These are phyloP conservation scores for Hymenoscyphus repandus DNA, from an alignment of 2,329 filamentous ascomycete genomes.

Conservation along the genomic window DNA sequence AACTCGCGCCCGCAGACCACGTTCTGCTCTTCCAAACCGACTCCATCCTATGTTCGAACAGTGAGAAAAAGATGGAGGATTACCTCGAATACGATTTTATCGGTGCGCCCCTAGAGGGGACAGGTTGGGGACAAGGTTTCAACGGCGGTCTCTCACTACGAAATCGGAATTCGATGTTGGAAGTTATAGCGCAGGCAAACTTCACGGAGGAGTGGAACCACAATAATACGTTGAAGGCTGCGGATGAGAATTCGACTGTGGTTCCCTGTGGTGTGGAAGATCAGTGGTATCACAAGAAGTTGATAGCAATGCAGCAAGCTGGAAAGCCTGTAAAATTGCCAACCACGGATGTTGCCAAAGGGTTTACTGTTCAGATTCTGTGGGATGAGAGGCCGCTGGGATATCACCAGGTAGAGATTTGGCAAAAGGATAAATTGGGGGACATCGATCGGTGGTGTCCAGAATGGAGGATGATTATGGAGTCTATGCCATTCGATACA, in stretches of 20 bases:
- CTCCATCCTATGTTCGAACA: conserved; percentile 26
- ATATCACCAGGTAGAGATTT: conserved; percentile 35
- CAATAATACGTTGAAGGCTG: too few relatives aligned
- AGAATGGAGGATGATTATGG: not conserved
- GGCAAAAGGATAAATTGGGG: conserved; percentile 41
- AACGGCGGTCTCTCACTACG: conserved; percentile 34
- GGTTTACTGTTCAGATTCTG: conserved; percentile 42
- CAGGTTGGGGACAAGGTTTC: conserved; percentile 16
- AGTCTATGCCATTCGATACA: not conserved
- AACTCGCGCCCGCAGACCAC: conserved; percentile 25
- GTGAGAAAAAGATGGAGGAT: conserved; percentile 21
- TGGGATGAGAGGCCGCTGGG: conserved; percentile 44
- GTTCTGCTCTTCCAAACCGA: conserved; percentile 29
- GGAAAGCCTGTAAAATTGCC: conserved; percentile 16
- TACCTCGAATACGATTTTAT: conserved; percentile 30
- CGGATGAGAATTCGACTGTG: too few relatives aligned
- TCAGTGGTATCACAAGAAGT: conserved; percentile 48
- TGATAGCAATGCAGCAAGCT: conserved; percentile 23
- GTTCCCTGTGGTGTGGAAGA: conserved; percentile 42
- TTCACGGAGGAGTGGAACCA: not conserved
- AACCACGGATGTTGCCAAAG: conserved; percentile 34
- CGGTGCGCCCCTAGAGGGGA: conserved; percentile 24
- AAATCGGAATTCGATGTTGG: conserved; percentile 29
- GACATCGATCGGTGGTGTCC: conserved; percentile 16
- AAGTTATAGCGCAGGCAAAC: conserved; percentile 12